Percentiles rank a stretch among this genome's conserved stretches.
Evolutionary conservation across 108 stramenopile genomes (phyloP).

Genomic region (Skeletonema marinoi): DNA sequence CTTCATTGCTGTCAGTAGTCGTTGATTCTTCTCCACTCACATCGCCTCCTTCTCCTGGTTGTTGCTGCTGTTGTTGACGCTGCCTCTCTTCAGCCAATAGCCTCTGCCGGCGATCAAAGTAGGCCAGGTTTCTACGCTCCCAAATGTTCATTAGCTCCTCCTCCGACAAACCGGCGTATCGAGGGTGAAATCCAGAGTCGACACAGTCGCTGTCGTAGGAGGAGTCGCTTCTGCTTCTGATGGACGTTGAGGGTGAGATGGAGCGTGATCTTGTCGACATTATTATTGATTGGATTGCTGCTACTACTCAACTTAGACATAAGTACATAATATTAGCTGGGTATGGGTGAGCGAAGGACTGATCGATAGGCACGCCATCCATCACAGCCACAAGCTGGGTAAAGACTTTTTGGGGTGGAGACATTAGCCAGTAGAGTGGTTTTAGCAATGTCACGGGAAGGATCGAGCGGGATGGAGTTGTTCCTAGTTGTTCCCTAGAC

Average conservation of each 20-base stretch:
- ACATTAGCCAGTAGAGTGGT: no score
- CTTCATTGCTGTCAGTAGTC: not conserved
- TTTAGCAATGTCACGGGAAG: no score
- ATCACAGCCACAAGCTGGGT: no score
- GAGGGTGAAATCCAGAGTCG: not conserved
- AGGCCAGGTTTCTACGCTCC: not conserved
- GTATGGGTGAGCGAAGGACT: no score
- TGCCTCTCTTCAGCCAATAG: not conserved
- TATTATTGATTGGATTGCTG: not conserved
- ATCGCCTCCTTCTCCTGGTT: not conserved
- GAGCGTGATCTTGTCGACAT: not conserved
- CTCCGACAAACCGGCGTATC: not conserved
- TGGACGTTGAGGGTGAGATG: not conserved
- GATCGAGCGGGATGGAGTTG: no score
- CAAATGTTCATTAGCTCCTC: not conserved
- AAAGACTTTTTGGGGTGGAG: no score
- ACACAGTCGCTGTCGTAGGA: not conserved
- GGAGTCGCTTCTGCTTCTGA: not conserved
- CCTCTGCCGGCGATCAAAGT: constrained; percentile 1
- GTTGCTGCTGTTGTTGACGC: not conserved
- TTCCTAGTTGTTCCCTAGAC: no score
- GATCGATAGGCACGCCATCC: no score
- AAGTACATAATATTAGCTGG: no score
- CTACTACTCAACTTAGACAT: no score
- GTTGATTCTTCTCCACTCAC: not conserved